Conservation (phyloP, 352 stramenopile species). For the Globisporangium middletonii region DNA sequence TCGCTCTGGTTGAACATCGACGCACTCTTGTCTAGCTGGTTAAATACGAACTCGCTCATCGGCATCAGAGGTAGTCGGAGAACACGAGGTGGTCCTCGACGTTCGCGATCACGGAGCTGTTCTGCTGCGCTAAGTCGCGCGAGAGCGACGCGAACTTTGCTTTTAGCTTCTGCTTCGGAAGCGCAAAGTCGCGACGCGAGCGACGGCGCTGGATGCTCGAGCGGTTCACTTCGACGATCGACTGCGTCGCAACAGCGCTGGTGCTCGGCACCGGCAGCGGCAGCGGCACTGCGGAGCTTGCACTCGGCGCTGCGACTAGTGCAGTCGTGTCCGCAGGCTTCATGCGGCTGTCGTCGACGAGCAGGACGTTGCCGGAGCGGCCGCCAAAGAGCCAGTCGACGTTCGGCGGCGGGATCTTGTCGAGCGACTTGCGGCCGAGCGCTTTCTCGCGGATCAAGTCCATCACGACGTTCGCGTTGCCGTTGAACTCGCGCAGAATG, state of each 20-base stretch:
- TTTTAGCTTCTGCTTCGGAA: conserved; percentile 65
- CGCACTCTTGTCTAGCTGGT: background rate
- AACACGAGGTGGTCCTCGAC: conserved; percentile 67
- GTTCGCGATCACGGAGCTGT: conserved; percentile 28
- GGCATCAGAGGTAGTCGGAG: conserved; percentile 57
- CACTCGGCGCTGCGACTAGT: conserved; percentile 1
- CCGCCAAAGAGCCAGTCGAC: conserved; percentile 54
- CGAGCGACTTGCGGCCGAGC: conserved; percentile 49
- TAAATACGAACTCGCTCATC: background rate
- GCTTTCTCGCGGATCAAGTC: conserved; percentile 69
- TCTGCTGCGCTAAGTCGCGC: conserved; percentile 45
- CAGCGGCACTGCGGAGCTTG: background rate
- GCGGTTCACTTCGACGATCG: conserved; percentile 60
- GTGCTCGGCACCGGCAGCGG: conserved; percentile 2
- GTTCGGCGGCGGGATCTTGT: conserved; percentile 60
- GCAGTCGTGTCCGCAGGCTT: background rate
- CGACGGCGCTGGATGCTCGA: conserved; percentile 27
- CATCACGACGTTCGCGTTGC: conserved; percentile 58
- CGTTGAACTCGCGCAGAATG: conserved; percentile 61
- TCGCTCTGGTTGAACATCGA: background rate
- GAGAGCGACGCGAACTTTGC: conserved; percentile 64
- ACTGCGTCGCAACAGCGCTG: conserved; percentile 24
- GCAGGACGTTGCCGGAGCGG: conserved; percentile 40
- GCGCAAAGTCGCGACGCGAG: conserved; percentile 45
- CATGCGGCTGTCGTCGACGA: conserved; percentile 26